phyloP scores from a whole-genome alignment of 2,329 filamentous ascomycete genomes.

The Clonostachys chloroleuca region DNA sequence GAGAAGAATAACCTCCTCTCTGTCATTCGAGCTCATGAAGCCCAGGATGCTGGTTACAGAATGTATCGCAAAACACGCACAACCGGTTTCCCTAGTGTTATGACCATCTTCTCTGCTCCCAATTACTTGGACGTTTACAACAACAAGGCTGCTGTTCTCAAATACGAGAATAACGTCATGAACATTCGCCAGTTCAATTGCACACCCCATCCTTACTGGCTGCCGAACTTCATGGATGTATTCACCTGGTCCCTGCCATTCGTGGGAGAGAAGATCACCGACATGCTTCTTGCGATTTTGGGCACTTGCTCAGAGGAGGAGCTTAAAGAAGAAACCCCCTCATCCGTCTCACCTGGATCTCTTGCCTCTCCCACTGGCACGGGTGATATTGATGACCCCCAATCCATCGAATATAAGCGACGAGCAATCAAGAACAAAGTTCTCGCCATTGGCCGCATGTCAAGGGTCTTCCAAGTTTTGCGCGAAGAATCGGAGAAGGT shows the following conservation, averaged over 20 bases:
- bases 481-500: constrained; percentile 96
- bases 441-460: constrained; percentile 90
- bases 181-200: constrained; percentile 99
- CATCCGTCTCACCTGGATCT: constrained; percentile 65
- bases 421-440: constrained; percentile 99
- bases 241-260: constrained; percentile 99
- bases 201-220: constrained; percentile 98
- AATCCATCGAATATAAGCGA: constrained; percentile 89
- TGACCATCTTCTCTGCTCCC: constrained; percentile 99
- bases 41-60: constrained; percentile 95
- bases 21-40: constrained; percentile 95
- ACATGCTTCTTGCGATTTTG: constrained; percentile 98
- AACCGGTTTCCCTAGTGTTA: constrained; percentile 96
- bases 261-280: constrained; percentile 97
- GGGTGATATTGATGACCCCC: constrained; percentile 57
- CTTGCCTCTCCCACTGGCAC: constrained; percentile 63
- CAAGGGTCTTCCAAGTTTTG: constrained; percentile 95
- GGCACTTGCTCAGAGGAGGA: constrained; percentile 99
- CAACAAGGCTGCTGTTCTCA: constrained; percentile 98
- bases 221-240: constrained; percentile 99
- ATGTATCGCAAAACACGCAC: constrained; percentile 99
- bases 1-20: constrained; percentile 99
- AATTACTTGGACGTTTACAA: constrained; percentile 99
- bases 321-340: constrained; percentile 82
- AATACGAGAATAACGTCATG: constrained; percentile 99